Evolutionary conservation across 495 filamentous ascomycete species (phyloP).

Genomic region (Pseudoneurospora amorphoporcata): DNA sequence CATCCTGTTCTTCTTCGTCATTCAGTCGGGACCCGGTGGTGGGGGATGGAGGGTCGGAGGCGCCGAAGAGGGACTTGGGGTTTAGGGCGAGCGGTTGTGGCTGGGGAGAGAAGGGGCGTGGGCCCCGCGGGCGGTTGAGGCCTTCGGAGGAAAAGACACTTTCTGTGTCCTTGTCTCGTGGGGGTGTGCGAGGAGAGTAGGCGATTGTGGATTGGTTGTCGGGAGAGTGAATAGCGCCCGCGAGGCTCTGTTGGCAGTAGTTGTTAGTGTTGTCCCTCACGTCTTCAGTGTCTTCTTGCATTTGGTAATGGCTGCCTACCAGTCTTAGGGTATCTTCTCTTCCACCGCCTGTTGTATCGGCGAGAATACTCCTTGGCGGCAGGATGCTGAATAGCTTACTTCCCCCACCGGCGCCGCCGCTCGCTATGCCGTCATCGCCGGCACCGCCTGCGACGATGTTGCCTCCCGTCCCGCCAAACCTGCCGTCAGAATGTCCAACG

Average conservation of each 20-base stretch:
- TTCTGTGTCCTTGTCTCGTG: conserved; percentile 25
- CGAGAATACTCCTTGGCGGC: conserved; percentile 44
- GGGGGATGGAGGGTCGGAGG: neutral
- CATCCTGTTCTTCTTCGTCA: neutral
- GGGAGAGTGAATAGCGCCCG: conserved; percentile 22
- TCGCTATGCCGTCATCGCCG: conserved; percentile 7
- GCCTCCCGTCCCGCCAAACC: conserved; percentile 4
- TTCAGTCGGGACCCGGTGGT: neutral
- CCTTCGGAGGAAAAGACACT: conserved; percentile 39
- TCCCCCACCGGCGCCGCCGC: conserved; percentile 22
- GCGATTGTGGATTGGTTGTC: neutral
- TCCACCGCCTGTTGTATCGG: conserved; percentile 17
- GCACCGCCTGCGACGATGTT: conserved; percentile 12
- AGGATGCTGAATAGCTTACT: conserved; percentile 48
- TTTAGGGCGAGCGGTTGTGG: conserved; percentile 30
- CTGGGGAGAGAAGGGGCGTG: conserved; percentile 46
- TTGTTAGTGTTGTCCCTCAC: conserved; percentile 32
- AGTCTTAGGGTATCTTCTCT: conserved; percentile 16
- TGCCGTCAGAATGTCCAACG: conserved; percentile 7
- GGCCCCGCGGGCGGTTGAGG: conserved; percentile 34
- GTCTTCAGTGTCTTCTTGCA: conserved; percentile 26
- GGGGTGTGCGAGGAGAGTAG: neutral
- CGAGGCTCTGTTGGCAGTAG: conserved; percentile 37
- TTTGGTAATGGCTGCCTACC: conserved; percentile 14
- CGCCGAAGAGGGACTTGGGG: conserved; percentile 26